These are phyloP conservation scores for Solanum pennellii DNA, from an alignment of 257 asterid species.

Conservation along the genomic window DNA sequence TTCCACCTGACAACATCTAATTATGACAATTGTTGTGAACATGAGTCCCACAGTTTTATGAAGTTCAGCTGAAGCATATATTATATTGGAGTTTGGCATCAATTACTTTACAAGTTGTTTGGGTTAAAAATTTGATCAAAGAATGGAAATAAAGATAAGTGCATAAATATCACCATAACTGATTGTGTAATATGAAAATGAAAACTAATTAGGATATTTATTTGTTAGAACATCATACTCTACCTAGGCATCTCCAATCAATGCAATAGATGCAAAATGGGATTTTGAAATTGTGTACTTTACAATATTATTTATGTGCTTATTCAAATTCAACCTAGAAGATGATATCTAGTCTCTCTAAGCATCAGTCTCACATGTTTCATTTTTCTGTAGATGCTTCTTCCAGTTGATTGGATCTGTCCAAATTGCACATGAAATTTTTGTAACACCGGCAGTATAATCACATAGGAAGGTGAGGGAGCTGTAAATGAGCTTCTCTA, in stretches of 20 bases:
- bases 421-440: constrained; percentile 75
- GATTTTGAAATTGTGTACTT: not conserved
- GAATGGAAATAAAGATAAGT: not conserved
- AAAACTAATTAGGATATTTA: not conserved
- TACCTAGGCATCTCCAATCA: not conserved
- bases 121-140: not conserved
- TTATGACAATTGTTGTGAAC: no score
- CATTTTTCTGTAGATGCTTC: constrained; percentile 52
- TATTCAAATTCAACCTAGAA: not conserved
- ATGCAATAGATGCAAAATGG: not conserved
- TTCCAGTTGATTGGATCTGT: constrained; percentile 91
- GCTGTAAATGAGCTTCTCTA: constrained; percentile 29
- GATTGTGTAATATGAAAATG: not conserved
- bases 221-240: not conserved
- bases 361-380: not conserved
- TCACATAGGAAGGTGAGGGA: constrained; percentile 21
- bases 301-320: not conserved
- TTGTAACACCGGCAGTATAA: constrained; percentile 42
- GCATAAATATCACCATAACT: not conserved
- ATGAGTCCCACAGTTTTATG: no score
- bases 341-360: not conserved
- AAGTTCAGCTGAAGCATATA: no score
- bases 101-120: no score
- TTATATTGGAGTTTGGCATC: no score
- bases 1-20: no score